Percentiles rank a stretch among this genome's conserved stretches.
These are phyloP conservation scores for Capsicum rhomboideum DNA, from an alignment of 257 asterid genomes.

Conservation along the genomic window DNA sequence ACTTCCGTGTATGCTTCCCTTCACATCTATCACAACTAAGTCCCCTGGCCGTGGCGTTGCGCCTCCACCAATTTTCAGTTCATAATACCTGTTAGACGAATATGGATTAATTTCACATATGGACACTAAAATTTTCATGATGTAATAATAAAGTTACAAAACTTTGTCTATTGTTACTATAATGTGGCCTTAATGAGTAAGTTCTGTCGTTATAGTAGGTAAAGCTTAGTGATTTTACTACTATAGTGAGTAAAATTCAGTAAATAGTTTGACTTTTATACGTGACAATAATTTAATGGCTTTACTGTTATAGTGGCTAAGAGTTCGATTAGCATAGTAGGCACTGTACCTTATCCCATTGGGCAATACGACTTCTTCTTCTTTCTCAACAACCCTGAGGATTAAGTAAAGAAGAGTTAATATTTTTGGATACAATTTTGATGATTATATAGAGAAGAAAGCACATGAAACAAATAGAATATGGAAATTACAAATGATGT, in stretches of 20 bases:
- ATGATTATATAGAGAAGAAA: neutral
- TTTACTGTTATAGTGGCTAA: neutral
- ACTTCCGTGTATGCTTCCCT: conserved; percentile 51
- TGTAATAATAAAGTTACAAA: neutral
- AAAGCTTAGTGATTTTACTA: neutral
- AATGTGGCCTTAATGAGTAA: neutral
- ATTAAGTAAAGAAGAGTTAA: neutral
- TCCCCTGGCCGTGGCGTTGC: conserved; percentile 57
- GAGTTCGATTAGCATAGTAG: neutral
- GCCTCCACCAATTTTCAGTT: conserved; percentile 67
- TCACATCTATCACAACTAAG: conserved; percentile 70
- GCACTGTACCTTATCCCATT: conserved; percentile 59
- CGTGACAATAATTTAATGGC: neutral
- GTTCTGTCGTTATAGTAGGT: neutral
- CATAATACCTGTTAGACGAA: conserved; percentile 38
- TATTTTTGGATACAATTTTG: neutral
- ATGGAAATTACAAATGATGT: neutral
- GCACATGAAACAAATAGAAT: neutral
- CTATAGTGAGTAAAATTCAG: neutral
- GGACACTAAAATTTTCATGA: neutral
- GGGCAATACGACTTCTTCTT: conserved; percentile 69
- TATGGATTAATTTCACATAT: neutral
- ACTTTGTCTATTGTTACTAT: neutral
- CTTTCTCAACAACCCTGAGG: conserved; percentile 69
- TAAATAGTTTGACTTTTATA: neutral